Evolutionary conservation across 306 rosid genomes (phyloP), one percentile per base, ranked within the genome.

Genomic region (Delonix regia): DNA sequence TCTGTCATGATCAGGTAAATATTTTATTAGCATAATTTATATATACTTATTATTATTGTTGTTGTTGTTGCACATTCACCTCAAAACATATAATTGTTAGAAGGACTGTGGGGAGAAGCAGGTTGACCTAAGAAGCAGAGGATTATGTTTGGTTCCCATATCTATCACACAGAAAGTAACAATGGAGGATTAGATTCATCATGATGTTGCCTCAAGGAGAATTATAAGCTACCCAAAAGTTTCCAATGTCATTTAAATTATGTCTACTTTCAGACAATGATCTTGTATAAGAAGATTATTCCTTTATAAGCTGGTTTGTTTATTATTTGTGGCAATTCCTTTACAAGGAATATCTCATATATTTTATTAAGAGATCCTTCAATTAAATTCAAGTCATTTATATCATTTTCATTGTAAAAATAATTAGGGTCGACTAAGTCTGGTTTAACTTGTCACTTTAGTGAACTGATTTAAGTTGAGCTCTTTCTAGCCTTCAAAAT

Each of bases 111-210:
- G 45, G 81, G 28, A 44, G 41, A 65, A 65, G 25, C 5, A n/a
- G 66, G 21, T 33, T 24, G 76, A 65, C 71, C 71, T 82, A 12
- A 78, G 60, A 61, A 82, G 86, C 72, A 77, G 24, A 78, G 83
- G 86, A 51, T 80, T 82, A 2, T 82, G 82, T 78, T 78, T 78
- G 51, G 80, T 72, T 45, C 76, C 79, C 7, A 45, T 82, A 45
- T 73, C 86, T 45, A 25, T 78, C 28, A 72, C 80, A 44, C 75
- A 78, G 39, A 63, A 53, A 55, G 57, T 66, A 25, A 57, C 82
- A 66, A 66, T 65, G 79, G 82, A 42, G 45, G 78, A 76, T 22
- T 55, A 62, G 69, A 52, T 76, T 81, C 60, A 45, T 45, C 57
- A 21, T 27, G 71, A 25, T 56, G 59, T 77, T 25, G 15, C 62